A percentile compares a stretch with the other conserved stretches of the same genome.
These are phyloP conservation scores for Phaeosphaeriaceae sp. DNA, from an alignment of 2,329 filamentous ascomycete species.

Conservation along the genomic window DNA sequence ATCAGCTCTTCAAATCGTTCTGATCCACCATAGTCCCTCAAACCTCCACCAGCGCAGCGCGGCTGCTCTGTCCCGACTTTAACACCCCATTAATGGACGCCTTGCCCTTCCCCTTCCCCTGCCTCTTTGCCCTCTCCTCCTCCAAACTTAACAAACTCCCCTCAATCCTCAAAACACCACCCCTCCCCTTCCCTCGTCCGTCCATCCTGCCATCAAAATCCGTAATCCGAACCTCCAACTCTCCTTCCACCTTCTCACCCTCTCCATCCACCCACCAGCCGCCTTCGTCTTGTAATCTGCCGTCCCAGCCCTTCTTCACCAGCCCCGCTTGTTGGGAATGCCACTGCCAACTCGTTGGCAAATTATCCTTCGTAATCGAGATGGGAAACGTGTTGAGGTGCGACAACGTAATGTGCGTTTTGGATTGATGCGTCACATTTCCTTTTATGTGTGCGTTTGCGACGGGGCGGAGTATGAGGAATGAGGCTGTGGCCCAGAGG, in stretches of 20 bases:
- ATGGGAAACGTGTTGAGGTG: slow-evolving; percentile 94
- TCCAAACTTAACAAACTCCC: slow-evolving; percentile 80
- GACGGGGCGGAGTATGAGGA: slow-evolving; percentile 80
- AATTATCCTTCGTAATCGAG: slow-evolving; percentile 76
- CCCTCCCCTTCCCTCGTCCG: slow-evolving; percentile 72
- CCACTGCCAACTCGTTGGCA: slow-evolving; percentile 85
- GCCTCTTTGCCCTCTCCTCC: slow-evolving; percentile 42
- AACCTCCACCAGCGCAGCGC: too few relatives aligned
- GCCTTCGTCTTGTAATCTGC: slow-evolving; percentile 52
- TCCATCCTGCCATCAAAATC: slow-evolving; percentile 77
- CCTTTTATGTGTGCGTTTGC: slow-evolving; percentile 79
- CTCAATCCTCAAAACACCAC: slow-evolving; percentile 84
- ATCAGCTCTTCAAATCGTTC: too few relatives aligned
- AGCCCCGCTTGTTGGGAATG: slow-evolving; percentile 35
- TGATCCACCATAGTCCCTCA: too few relatives aligned
- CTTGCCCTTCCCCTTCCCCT: slow-evolving; percentile 18
- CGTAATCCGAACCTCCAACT: slow-evolving; percentile 76
- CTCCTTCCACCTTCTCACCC: slow-evolving; percentile 63
- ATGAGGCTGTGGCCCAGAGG: slow-evolving; percentile 86
- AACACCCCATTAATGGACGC: slow-evolving; percentile 5
- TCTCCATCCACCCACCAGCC: slow-evolving; percentile 79
- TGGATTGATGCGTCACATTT: slow-evolving; percentile 82
- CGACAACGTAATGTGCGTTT: slow-evolving; percentile 86
- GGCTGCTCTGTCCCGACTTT: not conserved
- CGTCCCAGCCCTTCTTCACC: slow-evolving; percentile 36